Base-by-base conservation (phyloP, 2,329 filamentous ascomycete genomes). In the Verticillium dahliae region DNA sequence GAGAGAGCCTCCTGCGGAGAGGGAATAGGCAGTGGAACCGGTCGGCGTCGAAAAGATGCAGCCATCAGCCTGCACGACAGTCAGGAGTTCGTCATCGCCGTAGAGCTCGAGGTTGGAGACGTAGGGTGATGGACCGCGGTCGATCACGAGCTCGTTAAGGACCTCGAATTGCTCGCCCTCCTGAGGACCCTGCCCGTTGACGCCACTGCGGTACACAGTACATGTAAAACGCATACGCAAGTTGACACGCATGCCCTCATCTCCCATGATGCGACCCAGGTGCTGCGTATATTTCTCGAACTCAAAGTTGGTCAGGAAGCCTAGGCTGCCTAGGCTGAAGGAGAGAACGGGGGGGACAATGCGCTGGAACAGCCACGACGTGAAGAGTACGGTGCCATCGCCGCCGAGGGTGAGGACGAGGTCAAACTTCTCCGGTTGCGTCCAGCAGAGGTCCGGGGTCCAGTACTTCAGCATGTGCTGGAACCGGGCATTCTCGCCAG, bases 181-280 rank as follows among this genome's bases (percentile, higher is more conserved):
- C 68, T 95, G 89, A 67, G 89, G 84, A 45, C 86, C 85, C n/a
- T 85, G 81, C 11, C 82, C 84, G 2, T 78, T 73, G 4, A 78
- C 75, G 35, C 84, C 86, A 67, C 89, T 83, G 55, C 94, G 90
- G 79, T 94, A 97, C 9, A 99, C 93, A 0, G 95, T 98, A 78
- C 94, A 98, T 15, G 95, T 99, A 75, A 99, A 99, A 65, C 95
- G 90, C 95, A 99, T 99, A 67, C 95, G 92, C 68, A 99, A 81
- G 71, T 97, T 98, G 63, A 98, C 94, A 60, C 94, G 90, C 94
- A 99, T 98, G 61, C 95, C 95, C 1, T 90, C 86, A 62, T 96
- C 91, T 63, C 92, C 92, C 92, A 99, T 96, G 67, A 98, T 85
- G 60, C 87, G 88, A 75, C 91, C 89, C 38, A 99, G 84, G 70